These are phyloP conservation scores for Tuber calosporum DNA, from an alignment of 495 filamentous ascomycete species.

Conservation along the genomic window DNA sequence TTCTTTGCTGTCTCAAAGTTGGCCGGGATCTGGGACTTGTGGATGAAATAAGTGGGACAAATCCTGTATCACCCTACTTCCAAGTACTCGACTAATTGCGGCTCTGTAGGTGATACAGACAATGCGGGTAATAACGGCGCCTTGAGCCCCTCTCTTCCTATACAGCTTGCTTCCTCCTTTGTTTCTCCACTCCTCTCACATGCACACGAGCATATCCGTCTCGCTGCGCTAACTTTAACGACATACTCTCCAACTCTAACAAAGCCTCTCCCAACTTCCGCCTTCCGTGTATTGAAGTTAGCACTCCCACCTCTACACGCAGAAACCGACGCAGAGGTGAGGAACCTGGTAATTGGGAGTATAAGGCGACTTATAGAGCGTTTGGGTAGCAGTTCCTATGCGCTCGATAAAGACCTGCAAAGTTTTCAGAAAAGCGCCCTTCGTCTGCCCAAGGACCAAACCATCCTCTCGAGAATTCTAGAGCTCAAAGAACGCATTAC, in stretches of 20 bases:
- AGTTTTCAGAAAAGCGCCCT: conserved; percentile 16
- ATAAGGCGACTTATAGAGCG: conserved; percentile 62
- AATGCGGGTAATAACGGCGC: conserved; percentile 12
- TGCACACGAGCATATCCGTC: conserved; percentile 56
- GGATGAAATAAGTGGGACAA: conserved; percentile 59
- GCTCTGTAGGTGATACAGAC: conserved; percentile 9
- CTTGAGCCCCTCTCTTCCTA: conserved; percentile 15
- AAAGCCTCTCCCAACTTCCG: conserved; percentile 56
- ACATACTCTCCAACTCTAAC: conserved; percentile 62
- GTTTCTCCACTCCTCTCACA: conserved; percentile 56
- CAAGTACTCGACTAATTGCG: conserved; percentile 15
- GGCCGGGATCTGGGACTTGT: conserved; percentile 74
- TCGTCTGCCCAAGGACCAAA: neutral
- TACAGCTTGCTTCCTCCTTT: conserved; percentile 43
- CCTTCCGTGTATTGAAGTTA: conserved; percentile 54
- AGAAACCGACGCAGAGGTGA: conserved; percentile 74
- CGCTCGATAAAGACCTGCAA: conserved; percentile 43
- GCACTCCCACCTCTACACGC: conserved; percentile 63
- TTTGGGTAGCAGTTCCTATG: conserved; percentile 50
- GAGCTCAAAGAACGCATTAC: conserved; percentile 26
- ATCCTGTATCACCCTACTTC: conserved; percentile 8
- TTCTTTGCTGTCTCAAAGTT: conserved; percentile 63
- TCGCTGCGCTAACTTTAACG: conserved; percentile 68
- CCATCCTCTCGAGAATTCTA: conserved; percentile 17
- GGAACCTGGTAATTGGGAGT: conserved; percentile 64